Percentiles rank a stretch among this genome's conserved stretches.
Evolutionary conservation across 805 yeast species (phyloP).

Genomic region (Huiozyma sinensis): DNA sequence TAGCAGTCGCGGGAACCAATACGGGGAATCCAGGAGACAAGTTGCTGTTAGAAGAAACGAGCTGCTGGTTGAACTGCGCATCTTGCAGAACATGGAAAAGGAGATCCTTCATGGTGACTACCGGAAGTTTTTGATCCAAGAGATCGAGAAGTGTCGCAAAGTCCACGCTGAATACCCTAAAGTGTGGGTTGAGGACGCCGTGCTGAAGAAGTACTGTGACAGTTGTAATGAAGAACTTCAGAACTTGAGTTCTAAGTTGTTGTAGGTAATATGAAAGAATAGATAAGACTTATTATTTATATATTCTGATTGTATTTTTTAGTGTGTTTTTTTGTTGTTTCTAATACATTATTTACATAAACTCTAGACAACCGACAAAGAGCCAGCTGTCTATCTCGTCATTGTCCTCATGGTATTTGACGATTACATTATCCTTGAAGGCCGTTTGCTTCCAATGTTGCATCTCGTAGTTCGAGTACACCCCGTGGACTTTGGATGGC

Average conservation of each 20-base stretch:
- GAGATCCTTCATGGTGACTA: slow-evolving; percentile 58
- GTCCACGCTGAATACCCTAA: slow-evolving; percentile 24
- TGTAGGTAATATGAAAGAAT: slow-evolving; percentile 13
- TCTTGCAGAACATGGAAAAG: slow-evolving; percentile 54
- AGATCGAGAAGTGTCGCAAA: slow-evolving; percentile 42
- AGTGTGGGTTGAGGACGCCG: slow-evolving; percentile 19
- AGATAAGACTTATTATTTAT: neutral
- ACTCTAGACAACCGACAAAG: slow-evolving; percentile 16
- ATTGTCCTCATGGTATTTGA: slow-evolving; percentile 21
- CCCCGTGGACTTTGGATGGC: slow-evolving; percentile 33
- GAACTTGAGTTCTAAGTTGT: slow-evolving; percentile 6
- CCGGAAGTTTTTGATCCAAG: slow-evolving; percentile 58
- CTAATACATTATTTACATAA: slow-evolving; percentile 10
- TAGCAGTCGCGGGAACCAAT: slow-evolving; percentile 11
- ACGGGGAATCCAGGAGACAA: slow-evolving; percentile 32
- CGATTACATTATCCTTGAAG: slow-evolving; percentile 38
- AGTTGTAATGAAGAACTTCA: slow-evolving; percentile 26
- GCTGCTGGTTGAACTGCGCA: slow-evolving; percentile 53
- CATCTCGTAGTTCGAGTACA: slow-evolving; percentile 45
- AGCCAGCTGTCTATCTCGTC: slow-evolving; percentile 20
- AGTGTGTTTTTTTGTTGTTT: neutral
- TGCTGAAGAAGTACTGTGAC: slow-evolving; percentile 25
- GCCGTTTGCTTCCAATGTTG: slow-evolving; percentile 40
- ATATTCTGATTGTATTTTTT: neutral
- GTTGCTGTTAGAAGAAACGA: slow-evolving; percentile 64